phyloP scores from a whole-genome alignment of 805 yeast species.

The Saccharomyces jurei region DNA sequence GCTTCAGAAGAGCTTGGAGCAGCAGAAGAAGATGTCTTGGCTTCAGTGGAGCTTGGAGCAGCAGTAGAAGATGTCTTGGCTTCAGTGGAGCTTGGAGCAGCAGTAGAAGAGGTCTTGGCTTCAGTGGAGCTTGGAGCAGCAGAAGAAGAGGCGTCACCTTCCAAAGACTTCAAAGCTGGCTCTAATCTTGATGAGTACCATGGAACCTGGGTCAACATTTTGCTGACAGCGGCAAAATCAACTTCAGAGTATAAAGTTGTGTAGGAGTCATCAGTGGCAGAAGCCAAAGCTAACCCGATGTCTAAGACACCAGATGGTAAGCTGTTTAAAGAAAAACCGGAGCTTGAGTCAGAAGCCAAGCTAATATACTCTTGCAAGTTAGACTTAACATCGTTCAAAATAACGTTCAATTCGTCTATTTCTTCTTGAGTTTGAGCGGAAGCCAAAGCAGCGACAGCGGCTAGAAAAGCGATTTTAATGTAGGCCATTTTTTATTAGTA shows the following conservation, averaged over 20 bases:
- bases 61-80: slow-evolving; percentile 5
- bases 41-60: slow-evolving; percentile 1
- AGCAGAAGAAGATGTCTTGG: slow-evolving; percentile 4
- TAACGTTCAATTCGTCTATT: slow-evolving; percentile 11
- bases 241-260: slow-evolving; percentile 27
- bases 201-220: slow-evolving; percentile 26
- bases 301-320: slow-evolving; percentile 15
- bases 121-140: slow-evolving; percentile 2
- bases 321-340: slow-evolving; percentile 6
- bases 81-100: slow-evolving; percentile 1
- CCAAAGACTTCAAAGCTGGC: slow-evolving; percentile 6
- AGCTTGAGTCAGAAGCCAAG: slow-evolving; percentile 3
- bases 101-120: slow-evolving; percentile 7
- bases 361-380: slow-evolving; percentile 9
- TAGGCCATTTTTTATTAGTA: slow-evolving; percentile 3
- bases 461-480: slow-evolving; percentile 8
- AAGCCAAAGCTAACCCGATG: slow-evolving; percentile 17
- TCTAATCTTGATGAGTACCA: slow-evolving; percentile 30
- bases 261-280: slow-evolving; percentile 31
- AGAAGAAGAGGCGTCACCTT: slow-evolving; percentile 2
- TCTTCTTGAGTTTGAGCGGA: slow-evolving; percentile 9
- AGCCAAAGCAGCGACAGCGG: slow-evolving; percentile 9
- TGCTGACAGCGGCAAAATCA: slow-evolving; percentile 21
- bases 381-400: slow-evolving; percentile 10
- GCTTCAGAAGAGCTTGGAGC: not conserved